Evolutionary conservation across 768 basidiomycete genomes (phyloP).

Genomic region (Pleurotus djamor): DNA sequence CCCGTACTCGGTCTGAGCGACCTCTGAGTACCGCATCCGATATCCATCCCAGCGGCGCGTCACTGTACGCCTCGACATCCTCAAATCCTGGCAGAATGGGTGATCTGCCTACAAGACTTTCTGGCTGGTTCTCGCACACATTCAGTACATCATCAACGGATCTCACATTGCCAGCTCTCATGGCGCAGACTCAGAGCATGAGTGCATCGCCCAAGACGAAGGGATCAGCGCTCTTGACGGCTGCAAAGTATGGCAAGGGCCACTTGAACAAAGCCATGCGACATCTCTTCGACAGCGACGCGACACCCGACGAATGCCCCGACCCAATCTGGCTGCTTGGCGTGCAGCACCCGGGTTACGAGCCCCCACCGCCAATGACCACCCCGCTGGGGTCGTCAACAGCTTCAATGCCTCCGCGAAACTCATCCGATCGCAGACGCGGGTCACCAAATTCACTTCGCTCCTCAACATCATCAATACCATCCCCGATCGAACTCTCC

Average conservation of each 20-base stretch:
- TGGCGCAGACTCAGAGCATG: conserved; percentile 24
- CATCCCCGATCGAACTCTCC: conserved; percentile 11
- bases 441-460: conserved; percentile 40
- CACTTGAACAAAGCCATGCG: conserved; percentile 83
- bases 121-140: conserved; percentile 81
- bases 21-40: conserved; percentile 44
- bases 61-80: conserved; percentile 42
- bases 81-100: conserved; percentile 48
- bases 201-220: conserved; percentile 23
- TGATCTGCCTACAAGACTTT: conserved; percentile 73
- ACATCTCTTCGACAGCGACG: conserved; percentile 89
- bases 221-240: conserved; percentile 52
- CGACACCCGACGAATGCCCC: conserved; percentile 75
- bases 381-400: conserved; percentile 13
- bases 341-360: conserved; percentile 76
- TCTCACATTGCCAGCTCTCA: conserved; percentile 61
- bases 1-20: conserved; percentile 55
- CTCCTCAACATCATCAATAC: conserved; percentile 34
- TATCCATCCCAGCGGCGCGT: conserved; percentile 26
- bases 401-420: conserved; percentile 8
- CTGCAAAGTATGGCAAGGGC: conserved; percentile 72
- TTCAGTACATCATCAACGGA: conserved; percentile 73
- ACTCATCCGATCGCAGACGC: conserved; percentile 8
- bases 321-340: conserved; percentile 92
- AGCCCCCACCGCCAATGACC: conserved; percentile 28